Conservation (phyloP, 192 early-diverging fungal genomes). For the Phycomyces nitens region DNA sequence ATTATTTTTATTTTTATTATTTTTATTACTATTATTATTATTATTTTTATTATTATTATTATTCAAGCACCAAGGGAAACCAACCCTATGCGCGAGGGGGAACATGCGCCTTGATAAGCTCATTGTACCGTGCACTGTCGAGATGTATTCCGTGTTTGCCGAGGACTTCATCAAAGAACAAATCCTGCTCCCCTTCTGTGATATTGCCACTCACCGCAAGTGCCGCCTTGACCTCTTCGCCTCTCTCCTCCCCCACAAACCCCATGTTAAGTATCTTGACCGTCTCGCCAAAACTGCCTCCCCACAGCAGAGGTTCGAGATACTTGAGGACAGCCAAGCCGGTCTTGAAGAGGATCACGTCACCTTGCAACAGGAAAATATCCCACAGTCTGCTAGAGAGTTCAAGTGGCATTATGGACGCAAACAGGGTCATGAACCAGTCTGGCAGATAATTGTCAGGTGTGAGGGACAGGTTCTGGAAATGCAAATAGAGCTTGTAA, state of each 20-base stretch:
- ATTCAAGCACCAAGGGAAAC: no score
- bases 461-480: slow-evolving; percentile 34
- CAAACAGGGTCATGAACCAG: slow-evolving; percentile 43
- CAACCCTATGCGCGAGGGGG: slow-evolving; percentile 11
- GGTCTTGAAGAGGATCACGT: slow-evolving; percentile 36
- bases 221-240: slow-evolving; percentile 36
- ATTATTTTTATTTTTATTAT: no score
- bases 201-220: slow-evolving; percentile 36
- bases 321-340: slow-evolving; percentile 36
- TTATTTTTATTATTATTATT: no score
- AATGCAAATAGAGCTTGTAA: slow-evolving; percentile 42
- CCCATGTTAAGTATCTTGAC: slow-evolving; percentile 32
- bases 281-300: slow-evolving; percentile 36
- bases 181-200: slow-evolving; percentile 35
- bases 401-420: slow-evolving; percentile 37
- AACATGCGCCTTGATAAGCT: slow-evolving; percentile 21
- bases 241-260: slow-evolving; percentile 38
- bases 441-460: slow-evolving; percentile 37
- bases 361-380: slow-evolving; percentile 38
- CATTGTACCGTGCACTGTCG: slow-evolving; percentile 20
- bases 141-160: slow-evolving; percentile 21
- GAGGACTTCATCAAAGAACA: slow-evolving; percentile 36
- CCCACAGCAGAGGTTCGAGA: slow-evolving; percentile 39
- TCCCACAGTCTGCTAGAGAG: slow-evolving; percentile 40
- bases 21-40: no score